A percentile compares a stretch with the other conserved stretches of the same genome.
phyloP scores from a whole-genome alignment of 164 flowering plant species.

The Sedum album region DNA sequence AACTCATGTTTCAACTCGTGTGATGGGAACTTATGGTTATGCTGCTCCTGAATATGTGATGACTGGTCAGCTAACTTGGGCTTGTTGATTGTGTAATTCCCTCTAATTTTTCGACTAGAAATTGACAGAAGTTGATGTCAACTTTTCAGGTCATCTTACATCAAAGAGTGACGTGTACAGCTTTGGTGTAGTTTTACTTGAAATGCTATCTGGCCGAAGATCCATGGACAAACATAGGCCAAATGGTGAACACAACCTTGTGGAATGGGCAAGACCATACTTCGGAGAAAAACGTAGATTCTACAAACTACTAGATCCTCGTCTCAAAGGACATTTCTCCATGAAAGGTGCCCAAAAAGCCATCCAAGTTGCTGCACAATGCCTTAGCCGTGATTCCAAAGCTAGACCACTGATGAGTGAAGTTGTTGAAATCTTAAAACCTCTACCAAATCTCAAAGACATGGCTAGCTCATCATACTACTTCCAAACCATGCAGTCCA shows the following conservation, averaged over 20 bases:
- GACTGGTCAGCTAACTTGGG: slow-evolving; percentile 40
- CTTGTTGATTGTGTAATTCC: background rate
- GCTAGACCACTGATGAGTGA: slow-evolving; percentile 74
- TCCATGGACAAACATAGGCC: slow-evolving; percentile 91
- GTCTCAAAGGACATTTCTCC: slow-evolving; percentile 83
- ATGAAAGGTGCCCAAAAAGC: slow-evolving; percentile 84
- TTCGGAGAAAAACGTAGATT: slow-evolving; percentile 67
- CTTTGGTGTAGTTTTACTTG: slow-evolving; percentile 86
- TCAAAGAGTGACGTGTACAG: slow-evolving; percentile 89
- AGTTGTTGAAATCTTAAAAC: slow-evolving; percentile 65
- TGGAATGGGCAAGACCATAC: slow-evolving; percentile 87
- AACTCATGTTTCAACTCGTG: slow-evolving; percentile 81
- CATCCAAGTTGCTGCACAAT: slow-evolving; percentile 62
- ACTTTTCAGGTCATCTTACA: slow-evolving; percentile 69
- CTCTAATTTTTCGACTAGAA: background rate
- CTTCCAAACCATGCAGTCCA: slow-evolving; percentile 63
- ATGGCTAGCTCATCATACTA: slow-evolving; percentile 80
- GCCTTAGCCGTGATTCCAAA: slow-evolving; percentile 81
- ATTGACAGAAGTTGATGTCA: background rate
- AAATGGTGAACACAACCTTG: slow-evolving; percentile 84
- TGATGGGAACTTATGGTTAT: slow-evolving; percentile 85
- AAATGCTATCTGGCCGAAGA: slow-evolving; percentile 80
- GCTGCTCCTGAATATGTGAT: slow-evolving; percentile 84
- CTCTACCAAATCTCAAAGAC: slow-evolving; percentile 69
- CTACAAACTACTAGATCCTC: slow-evolving; percentile 69